Percentiles rank a stretch among this genome's conserved stretches.
Evolutionary conservation across 495 filamentous ascomycete genomes (phyloP).

Genomic region (Schizothecium vesticola): DNA sequence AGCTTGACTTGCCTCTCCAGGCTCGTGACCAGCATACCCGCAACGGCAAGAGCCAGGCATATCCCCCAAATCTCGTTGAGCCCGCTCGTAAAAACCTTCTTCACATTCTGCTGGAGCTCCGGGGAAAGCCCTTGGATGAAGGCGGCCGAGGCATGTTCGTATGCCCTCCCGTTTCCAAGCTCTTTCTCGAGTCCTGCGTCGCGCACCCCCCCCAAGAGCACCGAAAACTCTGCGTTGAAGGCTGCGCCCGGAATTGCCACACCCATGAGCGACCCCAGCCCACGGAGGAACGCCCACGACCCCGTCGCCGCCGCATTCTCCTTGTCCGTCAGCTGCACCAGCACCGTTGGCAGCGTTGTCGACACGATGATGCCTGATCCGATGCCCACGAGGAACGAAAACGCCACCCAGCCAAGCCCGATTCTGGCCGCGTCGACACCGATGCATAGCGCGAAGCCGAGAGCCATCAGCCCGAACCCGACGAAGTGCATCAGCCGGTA

Average conservation of each 20-base stretch:
- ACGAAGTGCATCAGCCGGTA: constrained; percentile 42
- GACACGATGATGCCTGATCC: constrained; percentile 33
- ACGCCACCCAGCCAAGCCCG: constrained; percentile 25
- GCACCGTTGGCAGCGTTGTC: constrained; percentile 26
- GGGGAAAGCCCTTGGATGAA: constrained; percentile 7
- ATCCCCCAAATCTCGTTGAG: constrained; percentile 17
- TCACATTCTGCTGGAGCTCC: constrained; percentile 5
- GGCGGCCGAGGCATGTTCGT: constrained; percentile 21
- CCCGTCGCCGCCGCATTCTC: constrained; percentile 40
- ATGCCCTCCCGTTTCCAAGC: constrained; percentile 15
- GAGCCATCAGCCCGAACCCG: constrained; percentile 34
- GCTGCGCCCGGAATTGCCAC: constrained; percentile 42
- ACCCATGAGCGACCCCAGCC: constrained; percentile 45
- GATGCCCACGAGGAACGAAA: constrained; percentile 29
- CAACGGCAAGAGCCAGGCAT: constrained; percentile 13
- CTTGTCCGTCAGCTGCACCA: constrained; percentile 33
- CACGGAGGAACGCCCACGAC: constrained; percentile 43
- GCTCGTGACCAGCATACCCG: constrained; percentile 24
- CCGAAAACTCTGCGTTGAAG: constrained; percentile 42
- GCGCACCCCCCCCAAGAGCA: background rate
- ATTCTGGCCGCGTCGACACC: constrained; percentile 22
- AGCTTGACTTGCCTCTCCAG: constrained; percentile 34
- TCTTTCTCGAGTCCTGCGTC: background rate
- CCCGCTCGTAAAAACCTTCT: constrained; percentile 3
- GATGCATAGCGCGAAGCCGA: constrained; percentile 40